Percentiles rank a stretch among this genome's conserved stretches.
Evolutionary conservation across 2,329 filamentous ascomycete species (phyloP).

Genomic region (Herpotrichia juniperi): DNA sequence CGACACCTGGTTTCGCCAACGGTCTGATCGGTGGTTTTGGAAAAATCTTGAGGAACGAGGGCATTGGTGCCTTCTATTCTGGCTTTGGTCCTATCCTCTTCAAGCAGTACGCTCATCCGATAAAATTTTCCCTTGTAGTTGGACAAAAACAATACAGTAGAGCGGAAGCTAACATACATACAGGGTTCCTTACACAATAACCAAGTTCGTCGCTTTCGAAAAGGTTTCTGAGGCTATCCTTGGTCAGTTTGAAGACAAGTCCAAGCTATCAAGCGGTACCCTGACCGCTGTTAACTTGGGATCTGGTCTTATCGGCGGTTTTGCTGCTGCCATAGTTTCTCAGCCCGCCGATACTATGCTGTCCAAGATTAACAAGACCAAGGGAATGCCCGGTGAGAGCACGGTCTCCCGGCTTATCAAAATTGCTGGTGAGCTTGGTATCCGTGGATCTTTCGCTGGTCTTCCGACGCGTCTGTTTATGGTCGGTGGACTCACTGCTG

Average conservation of each 20-base stretch:
- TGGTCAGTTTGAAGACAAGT: conserved; percentile 73
- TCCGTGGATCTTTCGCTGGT: conserved; percentile 79
- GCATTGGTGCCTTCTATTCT: conserved; percentile 85
- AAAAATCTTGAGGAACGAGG: conserved; percentile 85
- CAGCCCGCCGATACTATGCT: conserved; percentile 95
- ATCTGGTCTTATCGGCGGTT: conserved; percentile 84
- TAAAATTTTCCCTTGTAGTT: background rate
- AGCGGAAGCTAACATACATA: conserved; percentile 20
- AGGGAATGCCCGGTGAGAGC: conserved; percentile 84
- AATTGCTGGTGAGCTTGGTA: conserved; percentile 84
- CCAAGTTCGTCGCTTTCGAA: conserved; percentile 94
- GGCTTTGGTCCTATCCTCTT: conserved; percentile 72
- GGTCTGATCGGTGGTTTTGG: conserved; percentile 79
- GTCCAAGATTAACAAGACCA: conserved; percentile 95
- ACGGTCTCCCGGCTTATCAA: conserved; percentile 82
- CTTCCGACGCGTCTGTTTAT: conserved; percentile 76
- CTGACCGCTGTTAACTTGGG: conserved; percentile 85
- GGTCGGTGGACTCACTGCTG: conserved; percentile 1
- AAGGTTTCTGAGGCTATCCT: conserved; percentile 81
- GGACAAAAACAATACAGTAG: conserved; percentile 6
- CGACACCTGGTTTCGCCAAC: conserved; percentile 82
- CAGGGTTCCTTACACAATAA: conserved; percentile 90
- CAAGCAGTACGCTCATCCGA: conserved; percentile 52
- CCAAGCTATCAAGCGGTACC: conserved; percentile 67
- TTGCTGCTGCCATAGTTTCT: conserved; percentile 84